Evolutionary conservation across 2,329 filamentous ascomycete species (phyloP), one percentile per base, ranked within the genome.

Genomic region (Orbilia oligospora): DNA sequence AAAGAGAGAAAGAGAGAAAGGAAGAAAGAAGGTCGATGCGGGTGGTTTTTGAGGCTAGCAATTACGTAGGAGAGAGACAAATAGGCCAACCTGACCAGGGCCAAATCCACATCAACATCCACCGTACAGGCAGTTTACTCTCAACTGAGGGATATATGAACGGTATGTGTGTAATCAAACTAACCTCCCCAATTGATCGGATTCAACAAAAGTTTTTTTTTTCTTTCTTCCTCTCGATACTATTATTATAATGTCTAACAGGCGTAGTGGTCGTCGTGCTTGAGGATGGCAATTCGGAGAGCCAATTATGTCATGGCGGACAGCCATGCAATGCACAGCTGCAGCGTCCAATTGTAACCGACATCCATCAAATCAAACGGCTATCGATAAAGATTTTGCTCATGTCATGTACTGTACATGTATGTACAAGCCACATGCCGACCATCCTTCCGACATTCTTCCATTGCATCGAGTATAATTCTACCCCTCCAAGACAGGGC

Each of bases 231-330:
- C 24, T 18, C 16, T 55, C 22, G 49, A 27, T 30, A 14, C 51
- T 33, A 55, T 55, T n/a, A 55, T 33, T 33, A 55, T 55, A 27
- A n/a, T 30, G 9, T 55, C 24, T 5, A 6, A 51, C 24, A 33
- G 24, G 51, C 14, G 18, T 9, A n/a, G 44, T 6, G 44, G 44
- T 46, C 18, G 44, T 46, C 44, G 44, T 18, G 44, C 44, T 46
- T 8, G n/a, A 3, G 24, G 55, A 61, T 24, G 33, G 56, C 56
- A 44, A 61, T 61, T 44, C 18, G 36, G 56, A 61, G 56, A 44
- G 56, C 56, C 56, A 61, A 61, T 61, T 61, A 61, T 61, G 56
- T 61, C 56, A 61, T 61, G 56, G 56, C 36, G 56, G 56, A 41
- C 10, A 20, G 56, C 56, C 56, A 61, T 61, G 56, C 56, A 61